phyloP scores from a whole-genome alignment of 176 grass and related monocot species.

The Olyra latifolia region DNA sequence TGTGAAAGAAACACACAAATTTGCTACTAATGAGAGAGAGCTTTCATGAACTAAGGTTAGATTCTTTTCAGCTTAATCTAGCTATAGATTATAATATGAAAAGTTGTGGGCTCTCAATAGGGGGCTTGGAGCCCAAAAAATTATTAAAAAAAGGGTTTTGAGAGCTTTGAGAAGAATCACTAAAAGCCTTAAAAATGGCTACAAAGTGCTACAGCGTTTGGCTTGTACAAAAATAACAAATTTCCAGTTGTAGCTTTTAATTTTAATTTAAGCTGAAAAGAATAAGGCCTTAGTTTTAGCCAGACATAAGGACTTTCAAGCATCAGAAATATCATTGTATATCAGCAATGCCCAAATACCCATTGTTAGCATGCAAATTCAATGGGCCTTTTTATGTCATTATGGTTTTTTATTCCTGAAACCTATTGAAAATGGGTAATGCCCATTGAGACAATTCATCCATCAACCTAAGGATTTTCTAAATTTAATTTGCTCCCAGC shows the following conservation, averaged over 20 bases:
- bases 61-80: too few species aligned
- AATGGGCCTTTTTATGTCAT: not conserved
- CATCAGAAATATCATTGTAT: slow-evolving; percentile 7
- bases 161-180: too few species aligned
- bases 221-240: too few species aligned
- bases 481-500: not conserved
- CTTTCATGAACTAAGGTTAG: not conserved
- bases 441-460: not conserved
- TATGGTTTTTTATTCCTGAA: not conserved
- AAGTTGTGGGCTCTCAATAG: too few species aligned
- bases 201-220: too few species aligned
- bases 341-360: not conserved
- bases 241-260: too few species aligned
- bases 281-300: not conserved
- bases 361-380: slow-evolving; percentile 2
- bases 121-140: too few species aligned
- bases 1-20: slow-evolving; percentile 6
- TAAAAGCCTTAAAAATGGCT: too few species aligned
- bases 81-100: too few species aligned
- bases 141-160: too few species aligned
- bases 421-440: slow-evolving; percentile 16
- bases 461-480: slow-evolving; percentile 17
- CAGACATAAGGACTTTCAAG: slow-evolving; percentile 15
- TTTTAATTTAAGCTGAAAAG: too few species aligned
- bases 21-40: not conserved